phyloP scores from a whole-genome alignment of 345 rosid genomes.

The Syzygium grande region DNA sequence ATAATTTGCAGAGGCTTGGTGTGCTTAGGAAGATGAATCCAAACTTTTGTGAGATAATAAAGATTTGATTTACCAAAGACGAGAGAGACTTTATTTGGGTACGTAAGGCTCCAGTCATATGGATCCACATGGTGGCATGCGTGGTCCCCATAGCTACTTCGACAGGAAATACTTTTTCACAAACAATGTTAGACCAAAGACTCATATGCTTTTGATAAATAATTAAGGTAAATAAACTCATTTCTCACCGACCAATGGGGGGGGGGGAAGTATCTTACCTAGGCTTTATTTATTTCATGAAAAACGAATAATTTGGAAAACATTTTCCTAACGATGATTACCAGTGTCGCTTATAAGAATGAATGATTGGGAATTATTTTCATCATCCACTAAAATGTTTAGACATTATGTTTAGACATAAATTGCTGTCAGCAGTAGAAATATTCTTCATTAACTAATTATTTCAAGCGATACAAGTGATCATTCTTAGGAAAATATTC shows the following conservation, averaged over 20 bases:
- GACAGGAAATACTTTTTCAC: not conserved
- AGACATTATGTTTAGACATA: too few relatives aligned
- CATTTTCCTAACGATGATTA: too few relatives aligned
- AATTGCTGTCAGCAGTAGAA: too few relatives aligned
- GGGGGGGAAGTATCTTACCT: not conserved
- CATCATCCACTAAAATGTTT: too few relatives aligned
- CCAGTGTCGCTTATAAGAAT: too few relatives aligned
- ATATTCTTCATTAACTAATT: too few relatives aligned
- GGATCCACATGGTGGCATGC: not conserved
- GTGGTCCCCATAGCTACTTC: not conserved
- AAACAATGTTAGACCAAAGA: not conserved
- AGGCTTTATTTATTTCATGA: too few relatives aligned
- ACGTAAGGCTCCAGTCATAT: not conserved
- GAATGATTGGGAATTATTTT: too few relatives aligned
- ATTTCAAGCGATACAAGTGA: too few relatives aligned
- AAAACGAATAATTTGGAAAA: too few relatives aligned
- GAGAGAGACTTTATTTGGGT: not conserved
- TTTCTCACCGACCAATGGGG: not conserved
- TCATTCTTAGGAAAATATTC: too few relatives aligned
- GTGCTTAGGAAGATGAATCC: not conserved
- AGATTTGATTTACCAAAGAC: not conserved
- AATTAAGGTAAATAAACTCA: not conserved
- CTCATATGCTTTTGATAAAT: not conserved
- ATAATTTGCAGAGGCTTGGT: not conserved
- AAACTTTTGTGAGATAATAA: not conserved